A percentile compares a stretch with the other conserved stretches of the same genome.
These are phyloP conservation scores for Blastomyces percursus DNA, from an alignment of 2,329 filamentous ascomycete genomes.

Conservation along the genomic window DNA sequence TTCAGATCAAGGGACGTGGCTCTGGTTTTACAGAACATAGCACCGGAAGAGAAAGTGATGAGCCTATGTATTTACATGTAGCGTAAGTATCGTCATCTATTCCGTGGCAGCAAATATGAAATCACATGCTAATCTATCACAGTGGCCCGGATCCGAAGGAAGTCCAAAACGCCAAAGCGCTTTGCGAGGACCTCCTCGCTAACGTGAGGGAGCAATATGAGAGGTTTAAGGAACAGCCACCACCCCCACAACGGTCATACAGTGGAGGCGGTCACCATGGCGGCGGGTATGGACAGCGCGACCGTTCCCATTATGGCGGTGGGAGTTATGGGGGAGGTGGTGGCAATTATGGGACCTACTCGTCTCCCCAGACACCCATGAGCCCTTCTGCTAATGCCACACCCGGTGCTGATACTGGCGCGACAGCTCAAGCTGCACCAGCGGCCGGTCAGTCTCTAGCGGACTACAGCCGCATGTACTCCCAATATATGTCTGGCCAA, in stretches of 20 bases:
- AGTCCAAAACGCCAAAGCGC: conserved; percentile 74
- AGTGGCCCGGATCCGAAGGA: conserved; percentile 80
- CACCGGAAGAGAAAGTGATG: conserved; percentile 83
- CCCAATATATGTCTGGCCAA: conserved; percentile 61
- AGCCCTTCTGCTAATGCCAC: conserved; percentile 35
- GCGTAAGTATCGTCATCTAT: conserved; percentile 52
- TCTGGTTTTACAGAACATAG: conserved; percentile 87
- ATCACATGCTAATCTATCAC: conserved; percentile 24
- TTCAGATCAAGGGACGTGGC: conserved; percentile 94
- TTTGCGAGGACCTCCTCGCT: conserved; percentile 75
- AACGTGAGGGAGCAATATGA: conserved; percentile 88
- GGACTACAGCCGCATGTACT: conserved; percentile 73
- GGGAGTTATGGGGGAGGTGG: conserved; percentile 21
- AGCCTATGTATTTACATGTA: conserved; percentile 93
- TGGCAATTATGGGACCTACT: conserved; percentile 34
- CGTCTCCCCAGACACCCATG: conserved; percentile 35
- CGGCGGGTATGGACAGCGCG: conserved; percentile 44
- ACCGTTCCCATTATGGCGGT: conserved; percentile 35
- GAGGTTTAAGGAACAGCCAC: conserved; percentile 66
- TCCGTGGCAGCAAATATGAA: background rate
- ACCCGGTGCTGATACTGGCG: conserved; percentile 21
- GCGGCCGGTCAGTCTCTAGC: conserved; percentile 20
- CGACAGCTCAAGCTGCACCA: conserved; percentile 16
- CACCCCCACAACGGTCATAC: conserved; percentile 54
- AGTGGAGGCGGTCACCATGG: conserved; percentile 32